Conservation (phyloP, 1,139 yeast species). For the Waltiozyma sp. region DNA sequence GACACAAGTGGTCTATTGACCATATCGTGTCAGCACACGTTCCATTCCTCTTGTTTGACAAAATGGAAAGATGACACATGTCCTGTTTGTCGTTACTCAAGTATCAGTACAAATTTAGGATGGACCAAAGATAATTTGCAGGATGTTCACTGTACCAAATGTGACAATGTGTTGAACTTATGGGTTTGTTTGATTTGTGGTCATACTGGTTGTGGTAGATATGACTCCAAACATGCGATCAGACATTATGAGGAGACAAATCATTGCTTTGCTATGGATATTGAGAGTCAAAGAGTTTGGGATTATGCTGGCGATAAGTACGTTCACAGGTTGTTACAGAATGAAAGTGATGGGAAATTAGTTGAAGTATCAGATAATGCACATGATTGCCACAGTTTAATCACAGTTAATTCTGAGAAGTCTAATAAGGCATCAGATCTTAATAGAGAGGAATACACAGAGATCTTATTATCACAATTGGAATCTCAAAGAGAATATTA, state of each 20-base stretch:
- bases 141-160: conserved; percentile 28
- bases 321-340: conserved; percentile 78
- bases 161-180: conserved; percentile 56
- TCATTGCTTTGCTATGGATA: conserved; percentile 90
- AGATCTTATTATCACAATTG: conserved; percentile 64
- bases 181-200: conserved; percentile 95
- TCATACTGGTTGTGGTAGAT: conserved; percentile 81
- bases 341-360: conserved; percentile 75
- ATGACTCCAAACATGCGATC: conserved; percentile 79
- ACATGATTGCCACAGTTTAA: conserved; percentile 3
- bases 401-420: conserved; percentile 8
- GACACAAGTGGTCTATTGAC: conserved; percentile 73
- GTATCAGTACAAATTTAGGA: conserved; percentile 14
- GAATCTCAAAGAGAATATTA: conserved; percentile 87
- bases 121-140: conserved; percentile 12
- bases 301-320: conserved; percentile 89
- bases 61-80: conserved; percentile 90
- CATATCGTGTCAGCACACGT: conserved; percentile 88
- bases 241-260: conserved; percentile 69
- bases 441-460: conserved; percentile 70
- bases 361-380: conserved; percentile 47
- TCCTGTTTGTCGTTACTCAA: conserved; percentile 83
- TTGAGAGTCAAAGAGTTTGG: conserved; percentile 82
- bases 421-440: conserved; percentile 31
- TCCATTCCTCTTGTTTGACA: conserved; percentile 80